Evolutionary conservation across 2,329 filamentous ascomycete genomes (phyloP), one percentile per base, ranked within the genome.

Genomic region (Gaeumannomyces tritici): DNA sequence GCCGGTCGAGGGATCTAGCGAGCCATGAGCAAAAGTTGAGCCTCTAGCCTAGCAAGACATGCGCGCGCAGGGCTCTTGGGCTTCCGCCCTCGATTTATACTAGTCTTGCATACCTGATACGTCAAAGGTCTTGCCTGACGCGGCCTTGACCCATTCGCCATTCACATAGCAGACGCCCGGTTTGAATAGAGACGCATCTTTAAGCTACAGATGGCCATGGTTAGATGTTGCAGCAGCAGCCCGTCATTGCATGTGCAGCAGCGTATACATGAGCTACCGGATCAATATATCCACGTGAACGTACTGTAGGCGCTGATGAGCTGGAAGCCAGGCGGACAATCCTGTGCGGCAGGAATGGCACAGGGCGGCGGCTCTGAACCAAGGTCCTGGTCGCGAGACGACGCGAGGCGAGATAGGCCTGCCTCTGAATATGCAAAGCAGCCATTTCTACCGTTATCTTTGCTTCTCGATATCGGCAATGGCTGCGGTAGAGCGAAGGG

Each of bases 61-160:
- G 6, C 42, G 21, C 11, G 42, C 11, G 24, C 15, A 47, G 42
- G 2, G 8, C 31, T n/a, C 5, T n/a, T n/a, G n/a, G 5, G 35
- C 21, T 24, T 57, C 35, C n/a, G 31, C 47, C 13, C 21, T 9
- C 42, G 15, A 42, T 42, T 18, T 42, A 13, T 15, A 18, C 35
- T 42, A 18, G 4, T 42, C 6, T 15, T 6, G 11, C 28, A n/a
- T 76, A 88, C 87, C 89, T 66, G 84, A 81, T 64, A 97, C 90
- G 73, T 95, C 88, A 74, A 98, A 99, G 57, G 91, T 96, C 83
- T 96, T 87, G 72, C 91, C 91, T 0, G 91, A 96, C 71, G 86
- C 85, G 68, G 93, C 90, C 69, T 83, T 82, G 65, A 96, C 84
- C 90, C 93, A 99, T 83, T 96, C 84, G 70, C 95, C 95, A 73